A percentile compares a stretch with the other conserved stretches of the same genome.
These are phyloP conservation scores for Chenopodium berlandieri DNA, from an alignment of 148 eudicot species.

Conservation along the genomic window DNA sequence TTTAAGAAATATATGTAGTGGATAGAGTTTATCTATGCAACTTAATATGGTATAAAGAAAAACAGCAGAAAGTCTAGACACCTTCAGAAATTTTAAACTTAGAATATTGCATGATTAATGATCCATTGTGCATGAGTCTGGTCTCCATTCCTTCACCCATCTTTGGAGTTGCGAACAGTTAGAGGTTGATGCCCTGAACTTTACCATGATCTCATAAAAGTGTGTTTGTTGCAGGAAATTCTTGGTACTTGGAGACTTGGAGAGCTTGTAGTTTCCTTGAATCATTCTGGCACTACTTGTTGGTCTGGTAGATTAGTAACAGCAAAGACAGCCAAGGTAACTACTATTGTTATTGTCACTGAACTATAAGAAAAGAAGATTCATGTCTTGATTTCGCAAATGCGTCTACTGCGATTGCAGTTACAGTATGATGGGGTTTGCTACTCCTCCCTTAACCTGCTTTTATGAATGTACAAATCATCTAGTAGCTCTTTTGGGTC, in stretches of 20 bases:
- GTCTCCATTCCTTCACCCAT: background rate
- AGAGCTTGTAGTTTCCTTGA: constrained; percentile 1
- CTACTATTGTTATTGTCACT: background rate
- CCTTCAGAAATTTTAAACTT: background rate
- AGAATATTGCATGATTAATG: background rate
- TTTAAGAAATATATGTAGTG: background rate
- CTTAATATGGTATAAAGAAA: too few relatives aligned
- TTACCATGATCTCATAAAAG: background rate
- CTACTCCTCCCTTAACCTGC: background rate
- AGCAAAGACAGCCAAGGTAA: constrained; percentile 17
- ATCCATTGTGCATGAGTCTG: background rate
- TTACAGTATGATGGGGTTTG: background rate
- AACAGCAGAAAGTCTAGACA: background rate
- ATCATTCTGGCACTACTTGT: background rate
- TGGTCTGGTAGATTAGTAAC: background rate
- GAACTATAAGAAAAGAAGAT: background rate
- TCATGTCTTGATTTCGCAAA: constrained; percentile 3
- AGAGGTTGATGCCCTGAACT: background rate
- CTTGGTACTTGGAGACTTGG: constrained; percentile 2
- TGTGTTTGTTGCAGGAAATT: constrained; percentile 3
- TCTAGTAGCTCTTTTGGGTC: too few relatives aligned
- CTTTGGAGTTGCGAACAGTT: background rate
- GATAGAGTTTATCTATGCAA: too few relatives aligned
- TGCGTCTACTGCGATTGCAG: background rate
- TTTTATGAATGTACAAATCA: background rate